These are phyloP conservation scores for Penicillium flavigenum DNA, from an alignment of 495 filamentous ascomycete species.

Conservation along the genomic window DNA sequence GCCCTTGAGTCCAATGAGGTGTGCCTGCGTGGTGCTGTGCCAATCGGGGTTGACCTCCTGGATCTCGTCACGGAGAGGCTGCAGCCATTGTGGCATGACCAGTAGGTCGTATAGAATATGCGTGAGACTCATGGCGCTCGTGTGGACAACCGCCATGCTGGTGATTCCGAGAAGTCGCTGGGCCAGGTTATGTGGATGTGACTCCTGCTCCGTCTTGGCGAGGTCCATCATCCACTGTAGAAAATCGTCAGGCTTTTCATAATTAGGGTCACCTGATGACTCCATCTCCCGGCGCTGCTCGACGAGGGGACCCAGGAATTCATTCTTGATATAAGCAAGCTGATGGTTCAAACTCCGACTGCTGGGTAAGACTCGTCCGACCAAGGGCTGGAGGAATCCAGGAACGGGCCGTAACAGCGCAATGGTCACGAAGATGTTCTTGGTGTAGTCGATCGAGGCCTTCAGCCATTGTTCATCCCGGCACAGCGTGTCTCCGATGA, in stretches of 20 bases:
- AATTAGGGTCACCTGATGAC: background rate
- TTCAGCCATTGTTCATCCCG: conserved; percentile 51
- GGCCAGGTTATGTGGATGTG: conserved; percentile 3
- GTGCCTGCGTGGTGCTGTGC: conserved; percentile 1
- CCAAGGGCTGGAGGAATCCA: conserved; percentile 22
- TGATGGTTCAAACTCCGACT: conserved; percentile 4
- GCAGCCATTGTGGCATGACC: conserved; percentile 1
- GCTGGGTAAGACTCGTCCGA: conserved; percentile 18
- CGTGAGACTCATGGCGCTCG: conserved; percentile 3
- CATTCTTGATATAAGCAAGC: conserved; percentile 3
- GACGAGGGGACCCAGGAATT: conserved; percentile 1
- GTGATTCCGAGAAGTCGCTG: conserved; percentile 2
- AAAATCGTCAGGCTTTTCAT: conserved; percentile 4
- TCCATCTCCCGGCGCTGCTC: conserved; percentile 1
- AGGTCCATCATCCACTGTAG: conserved; percentile 2
- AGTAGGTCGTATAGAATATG: conserved; percentile 1
- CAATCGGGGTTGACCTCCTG: conserved; percentile 2
- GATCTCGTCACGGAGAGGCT: conserved; percentile 2
- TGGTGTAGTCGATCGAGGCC: conserved; percentile 50
- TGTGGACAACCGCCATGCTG: conserved; percentile 2
- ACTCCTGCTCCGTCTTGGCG: conserved; percentile 2
- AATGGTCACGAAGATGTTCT: conserved; percentile 37
- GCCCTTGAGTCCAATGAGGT: conserved; percentile 1
- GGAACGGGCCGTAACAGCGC: conserved; percentile 20
- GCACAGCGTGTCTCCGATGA: conserved; percentile 49